Conservation (phyloP, 2,329 filamentous ascomycete genomes). For the Mycocentrospora acerina region DNA sequence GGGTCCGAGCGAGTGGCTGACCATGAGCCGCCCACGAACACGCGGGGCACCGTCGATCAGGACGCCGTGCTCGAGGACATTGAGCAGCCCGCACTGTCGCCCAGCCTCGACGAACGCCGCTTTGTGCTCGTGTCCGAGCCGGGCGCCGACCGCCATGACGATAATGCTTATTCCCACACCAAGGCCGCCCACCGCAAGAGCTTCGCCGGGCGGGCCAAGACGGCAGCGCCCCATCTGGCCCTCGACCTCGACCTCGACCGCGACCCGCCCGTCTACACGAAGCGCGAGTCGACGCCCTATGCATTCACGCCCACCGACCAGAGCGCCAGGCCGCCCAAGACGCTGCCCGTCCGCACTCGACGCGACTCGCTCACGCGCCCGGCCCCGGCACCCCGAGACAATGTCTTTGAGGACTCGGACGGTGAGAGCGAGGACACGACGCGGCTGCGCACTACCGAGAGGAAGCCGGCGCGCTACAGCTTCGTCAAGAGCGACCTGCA, state of each 20-base stretch:
- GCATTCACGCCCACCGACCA: constrained; percentile 42
- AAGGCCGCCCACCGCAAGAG: constrained; percentile 29
- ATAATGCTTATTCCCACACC: constrained; percentile 2
- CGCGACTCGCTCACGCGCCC: constrained; percentile 24
- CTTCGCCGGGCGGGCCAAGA: constrained; percentile 38
- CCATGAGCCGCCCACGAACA: constrained; percentile 60
- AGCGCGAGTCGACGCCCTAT: constrained; percentile 50
- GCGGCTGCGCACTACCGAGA: constrained; percentile 29
- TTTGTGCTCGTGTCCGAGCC: constrained; percentile 59
- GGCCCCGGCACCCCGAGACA: constrained; percentile 15
- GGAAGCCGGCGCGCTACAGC: constrained; percentile 42
- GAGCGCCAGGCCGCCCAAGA: constrained; percentile 30
- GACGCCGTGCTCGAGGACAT: constrained; percentile 67
- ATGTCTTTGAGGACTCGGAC: constrained; percentile 36
- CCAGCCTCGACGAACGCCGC: constrained; percentile 63
- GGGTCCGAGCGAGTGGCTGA: constrained; percentile 27
- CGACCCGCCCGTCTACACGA: constrained; percentile 43
- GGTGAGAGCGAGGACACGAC: constrained; percentile 28
- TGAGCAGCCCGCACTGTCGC: constrained; percentile 29
- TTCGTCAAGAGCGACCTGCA: constrained; percentile 42
- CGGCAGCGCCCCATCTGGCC: constrained; percentile 36
- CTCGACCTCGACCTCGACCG: constrained; percentile 30
- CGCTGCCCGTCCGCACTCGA: constrained; percentile 25
- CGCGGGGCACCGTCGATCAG: constrained; percentile 68
- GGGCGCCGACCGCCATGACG: constrained; percentile 15